Percentiles rank a stretch among this genome's conserved stretches.
Evolutionary conservation across 2,329 filamentous ascomycete genomes (phyloP).

Genomic region (Fusarium sublunatum): DNA sequence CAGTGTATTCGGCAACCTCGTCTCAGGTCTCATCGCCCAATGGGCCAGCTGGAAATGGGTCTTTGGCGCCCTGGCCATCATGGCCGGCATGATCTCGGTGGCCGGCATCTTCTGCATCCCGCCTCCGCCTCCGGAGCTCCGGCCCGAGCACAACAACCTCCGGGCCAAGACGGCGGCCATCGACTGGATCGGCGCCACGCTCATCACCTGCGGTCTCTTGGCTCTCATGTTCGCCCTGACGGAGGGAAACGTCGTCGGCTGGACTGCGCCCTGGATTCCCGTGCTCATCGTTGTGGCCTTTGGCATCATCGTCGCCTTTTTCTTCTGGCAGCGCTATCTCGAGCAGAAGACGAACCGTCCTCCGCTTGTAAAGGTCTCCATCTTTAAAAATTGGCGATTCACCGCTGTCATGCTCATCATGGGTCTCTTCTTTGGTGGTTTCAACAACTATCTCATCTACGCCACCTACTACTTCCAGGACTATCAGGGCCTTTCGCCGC

Average conservation of each 20-base stretch:
- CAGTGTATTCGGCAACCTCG: slow-evolving; percentile 71
- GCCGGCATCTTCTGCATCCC: slow-evolving; percentile 71
- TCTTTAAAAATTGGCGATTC: slow-evolving; percentile 70
- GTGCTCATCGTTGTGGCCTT: slow-evolving; percentile 68
- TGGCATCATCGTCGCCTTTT: slow-evolving; percentile 66
- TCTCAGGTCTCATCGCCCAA: slow-evolving; percentile 71
- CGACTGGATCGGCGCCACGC: slow-evolving; percentile 73
- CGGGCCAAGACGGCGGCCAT: slow-evolving; percentile 59
- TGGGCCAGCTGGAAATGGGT: slow-evolving; percentile 75
- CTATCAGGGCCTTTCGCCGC: slow-evolving; percentile 68
- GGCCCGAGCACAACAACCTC: slow-evolving; percentile 36
- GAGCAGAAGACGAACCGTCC: slow-evolving; percentile 51
- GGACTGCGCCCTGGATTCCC: slow-evolving; percentile 71
- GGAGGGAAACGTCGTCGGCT: slow-evolving; percentile 76
- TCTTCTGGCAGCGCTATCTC: slow-evolving; percentile 67
- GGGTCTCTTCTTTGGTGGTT: slow-evolving; percentile 73
- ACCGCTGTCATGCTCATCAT: slow-evolving; percentile 73
- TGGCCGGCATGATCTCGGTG: slow-evolving; percentile 66
- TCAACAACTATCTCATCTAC: slow-evolving; percentile 75
- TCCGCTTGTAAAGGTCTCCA: slow-evolving; percentile 74
- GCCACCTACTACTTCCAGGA: slow-evolving; percentile 78
- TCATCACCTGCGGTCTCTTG: slow-evolving; percentile 71
- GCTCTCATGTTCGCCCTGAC: slow-evolving; percentile 74
- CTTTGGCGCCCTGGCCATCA: slow-evolving; percentile 72
- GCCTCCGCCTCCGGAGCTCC: slow-evolving; percentile 53